These are phyloP conservation scores for Venturia aucupariae DNA, from an alignment of 2,329 filamentous ascomycete species.

Conservation along the genomic window DNA sequence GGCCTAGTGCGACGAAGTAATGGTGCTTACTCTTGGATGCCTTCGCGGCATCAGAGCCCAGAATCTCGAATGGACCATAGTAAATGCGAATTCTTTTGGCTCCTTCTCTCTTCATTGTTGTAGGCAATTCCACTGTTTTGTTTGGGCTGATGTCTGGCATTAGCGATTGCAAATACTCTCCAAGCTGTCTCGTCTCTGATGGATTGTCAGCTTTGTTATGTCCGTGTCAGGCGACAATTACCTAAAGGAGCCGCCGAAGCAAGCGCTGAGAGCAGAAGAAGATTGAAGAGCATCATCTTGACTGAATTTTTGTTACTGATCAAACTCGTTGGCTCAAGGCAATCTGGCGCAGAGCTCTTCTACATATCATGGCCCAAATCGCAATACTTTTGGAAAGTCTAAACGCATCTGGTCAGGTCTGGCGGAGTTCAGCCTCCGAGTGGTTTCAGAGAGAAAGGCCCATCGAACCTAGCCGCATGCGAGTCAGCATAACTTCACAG, in stretches of 20 bases:
- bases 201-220: background rate
- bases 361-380: no score
- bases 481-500: no score
- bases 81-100: conserved; percentile 1
- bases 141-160: background rate
- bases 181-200: background rate
- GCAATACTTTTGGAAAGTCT: no score
- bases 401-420: no score
- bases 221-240: background rate
- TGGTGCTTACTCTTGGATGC: background rate
- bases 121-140: background rate
- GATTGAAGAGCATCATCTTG: background rate
- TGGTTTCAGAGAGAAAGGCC: no score
- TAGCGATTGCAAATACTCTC: background rate
- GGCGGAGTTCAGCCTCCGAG: no score
- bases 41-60: background rate
- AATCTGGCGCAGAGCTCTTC: no score
- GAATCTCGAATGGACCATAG: conserved; percentile 3
- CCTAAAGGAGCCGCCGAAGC: background rate
- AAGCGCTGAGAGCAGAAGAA: background rate
- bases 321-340: no score
- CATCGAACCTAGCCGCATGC: no score
- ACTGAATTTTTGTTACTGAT: no score
- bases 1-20: no score
- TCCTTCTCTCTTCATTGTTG: background rate